Evolutionary conservation across 2,329 filamentous ascomycete genomes (phyloP).

Genomic region (Calonectria pseudoturangicola): DNA sequence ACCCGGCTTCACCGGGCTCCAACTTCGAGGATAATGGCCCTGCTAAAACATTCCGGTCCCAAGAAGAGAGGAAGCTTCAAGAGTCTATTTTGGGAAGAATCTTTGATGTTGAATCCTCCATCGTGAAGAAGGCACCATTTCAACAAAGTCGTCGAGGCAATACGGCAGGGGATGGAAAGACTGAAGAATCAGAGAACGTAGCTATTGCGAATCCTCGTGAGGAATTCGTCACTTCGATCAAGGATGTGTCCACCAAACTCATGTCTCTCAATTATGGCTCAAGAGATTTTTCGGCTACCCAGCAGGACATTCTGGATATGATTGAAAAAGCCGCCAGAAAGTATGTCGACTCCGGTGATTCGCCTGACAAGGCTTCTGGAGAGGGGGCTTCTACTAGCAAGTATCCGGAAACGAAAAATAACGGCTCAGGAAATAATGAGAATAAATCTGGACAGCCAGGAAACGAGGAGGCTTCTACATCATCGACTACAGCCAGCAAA

Average conservation of each 20-base stretch:
- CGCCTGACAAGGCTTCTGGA: constrained; percentile 42
- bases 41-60: constrained; percentile 67
- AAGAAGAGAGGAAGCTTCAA: constrained; percentile 73
- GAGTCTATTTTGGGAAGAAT: constrained; percentile 72
- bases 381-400: constrained; percentile 32
- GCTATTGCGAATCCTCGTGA: constrained; percentile 53
- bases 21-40: constrained; percentile 63
- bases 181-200: constrained; percentile 49
- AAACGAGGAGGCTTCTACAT: constrained; percentile 14
- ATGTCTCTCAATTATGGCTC: constrained; percentile 64
- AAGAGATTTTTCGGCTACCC: constrained; percentile 57
- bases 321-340: constrained; percentile 71
- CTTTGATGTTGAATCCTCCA: constrained; percentile 68
- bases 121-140: constrained; percentile 60
- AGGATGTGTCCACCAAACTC: constrained; percentile 64
- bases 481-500: constrained; percentile 14
- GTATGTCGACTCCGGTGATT: constrained; percentile 67
- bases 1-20: constrained; percentile 58
- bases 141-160: constrained; percentile 49
- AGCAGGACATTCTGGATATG: constrained; percentile 69
- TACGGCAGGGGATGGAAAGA: constrained; percentile 41
- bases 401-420: constrained; percentile 33
- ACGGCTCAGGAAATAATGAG: constrained; percentile 21
- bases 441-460: constrained; percentile 21
- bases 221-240: constrained; percentile 60